Base-by-base conservation (phyloP, 495 filamentous ascomycete genomes). In the Eremomyces bilateralis region DNA sequence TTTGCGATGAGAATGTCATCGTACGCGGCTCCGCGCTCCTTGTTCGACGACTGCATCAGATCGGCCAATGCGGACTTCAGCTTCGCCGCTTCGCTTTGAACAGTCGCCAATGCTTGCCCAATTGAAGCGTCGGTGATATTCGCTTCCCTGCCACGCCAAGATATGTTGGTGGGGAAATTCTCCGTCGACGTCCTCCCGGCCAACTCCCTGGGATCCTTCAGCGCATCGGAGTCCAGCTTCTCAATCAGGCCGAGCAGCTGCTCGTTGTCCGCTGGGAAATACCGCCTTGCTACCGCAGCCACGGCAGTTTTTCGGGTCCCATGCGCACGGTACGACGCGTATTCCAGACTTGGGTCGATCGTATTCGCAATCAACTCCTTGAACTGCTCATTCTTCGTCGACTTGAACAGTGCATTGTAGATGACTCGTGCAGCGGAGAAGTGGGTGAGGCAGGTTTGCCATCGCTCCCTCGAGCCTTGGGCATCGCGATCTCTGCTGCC, bases 71-170 rank as follows among this genome's bases (percentile, higher is more conserved):
- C n/a, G n/a, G n/a, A n/a, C n/a, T n/a, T n/a, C n/a, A n/a, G n/a
- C n/a, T n/a, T n/a, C n/a, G n/a, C n/a, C n/a, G n/a, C n/a, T n/a
- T n/a, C n/a, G n/a, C n/a, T n/a, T 15, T 62, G 57, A 4, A 73
- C 67, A 1, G 62, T 53, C 2, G 61, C 64, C 35, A 79, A 59
- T n/a, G 73, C 65, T 24, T 68, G 58, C 2, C 75, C 82, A 36
- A 94, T 94, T n/a, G 81, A 72, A 15, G 85, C 85, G 50, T 95
- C 84, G 37, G 90, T 82, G 27, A 99, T 70, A 40, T 73, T 67
- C 4, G 93, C 83, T 30, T 73, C 77, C n/a, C 80, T 69, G 4
- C 70, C 76, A 32, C 90, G 73, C 90, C 90, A 99, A 4, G 71
- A 74, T 25, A 99, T 71, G 8, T 68, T 78, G 44, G 75, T 72